phyloP scores from a whole-genome alignment of 2,329 filamentous ascomycete species.

The Pyrenophora graminea region DNA sequence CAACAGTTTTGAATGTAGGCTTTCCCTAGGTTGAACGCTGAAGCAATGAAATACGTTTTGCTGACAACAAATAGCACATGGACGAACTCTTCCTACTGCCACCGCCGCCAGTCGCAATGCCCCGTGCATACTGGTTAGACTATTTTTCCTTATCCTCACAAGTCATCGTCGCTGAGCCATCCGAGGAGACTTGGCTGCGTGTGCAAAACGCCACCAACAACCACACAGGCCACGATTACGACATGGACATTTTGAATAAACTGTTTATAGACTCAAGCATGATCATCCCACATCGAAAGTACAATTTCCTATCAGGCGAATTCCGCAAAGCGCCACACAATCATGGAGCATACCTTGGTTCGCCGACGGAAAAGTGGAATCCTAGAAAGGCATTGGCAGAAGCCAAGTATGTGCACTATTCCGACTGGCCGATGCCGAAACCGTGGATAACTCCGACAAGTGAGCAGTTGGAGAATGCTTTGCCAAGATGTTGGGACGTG shows the following conservation, averaged over 20 bases:
- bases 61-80: no score
- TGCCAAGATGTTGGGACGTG: no score
- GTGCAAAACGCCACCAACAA: slow-evolving; percentile 24
- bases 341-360: slow-evolving; percentile 55
- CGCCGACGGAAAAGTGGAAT: slow-evolving; percentile 57
- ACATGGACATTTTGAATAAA: no score
- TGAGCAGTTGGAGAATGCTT: neutral
- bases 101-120: no score
- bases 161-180: slow-evolving; percentile 63
- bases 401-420: slow-evolving; percentile 68
- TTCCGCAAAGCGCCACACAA: slow-evolving; percentile 28
- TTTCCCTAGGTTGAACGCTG: neutral
- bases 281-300: no score
- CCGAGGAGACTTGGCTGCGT: slow-evolving; percentile 52
- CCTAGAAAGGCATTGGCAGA: slow-evolving; percentile 57
- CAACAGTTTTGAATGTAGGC: neutral
- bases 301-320: no score
- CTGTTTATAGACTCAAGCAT: no score
- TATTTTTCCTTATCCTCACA: slow-evolving; percentile 56
- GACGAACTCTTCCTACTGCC: no score
- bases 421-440: slow-evolving; percentile 24
- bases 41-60: no score
- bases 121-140: slow-evolving; percentile 41
- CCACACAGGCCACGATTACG: slow-evolving; percentile 10
- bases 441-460: neutral